Conservation (phyloP, 75 land plant species). For the Isoetes taiwanensis region DNA sequence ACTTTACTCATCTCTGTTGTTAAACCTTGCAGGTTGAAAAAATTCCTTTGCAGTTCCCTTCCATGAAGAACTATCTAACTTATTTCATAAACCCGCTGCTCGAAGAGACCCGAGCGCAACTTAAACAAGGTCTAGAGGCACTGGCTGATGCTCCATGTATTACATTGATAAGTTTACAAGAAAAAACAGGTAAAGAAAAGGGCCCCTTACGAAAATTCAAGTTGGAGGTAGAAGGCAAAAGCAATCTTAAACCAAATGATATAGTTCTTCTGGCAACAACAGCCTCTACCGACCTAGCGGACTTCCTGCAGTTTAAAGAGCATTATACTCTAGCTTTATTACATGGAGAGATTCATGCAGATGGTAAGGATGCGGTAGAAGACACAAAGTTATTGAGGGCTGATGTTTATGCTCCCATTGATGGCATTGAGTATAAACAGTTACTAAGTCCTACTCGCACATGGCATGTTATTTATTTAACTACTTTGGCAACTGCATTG, state of each 20-base stretch:
- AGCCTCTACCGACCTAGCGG: not conserved
- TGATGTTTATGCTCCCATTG: conserved; percentile 6
- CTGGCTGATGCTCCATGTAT: conserved; percentile 16
- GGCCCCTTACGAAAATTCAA: not conserved
- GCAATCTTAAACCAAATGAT: not conserved
- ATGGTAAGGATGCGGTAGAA: too few relatives aligned
- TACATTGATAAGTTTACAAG: not conserved
- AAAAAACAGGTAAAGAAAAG: not conserved
- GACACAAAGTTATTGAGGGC: not conserved
- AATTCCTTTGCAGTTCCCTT: not conserved
- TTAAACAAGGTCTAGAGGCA: not conserved
- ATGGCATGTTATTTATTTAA: conserved; percentile 24
- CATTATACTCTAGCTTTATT: not conserved
- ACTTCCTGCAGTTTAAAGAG: not conserved
- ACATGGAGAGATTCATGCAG: not conserved
- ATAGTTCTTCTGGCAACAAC: conserved; percentile 3
- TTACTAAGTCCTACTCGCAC: not conserved
- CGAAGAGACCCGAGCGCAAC: not conserved
- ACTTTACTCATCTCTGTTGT: not conserved
- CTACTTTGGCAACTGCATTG: conserved; percentile 24
- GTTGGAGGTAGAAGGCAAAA: too few relatives aligned
- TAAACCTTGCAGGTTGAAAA: conserved; percentile 1
- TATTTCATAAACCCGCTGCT: not conserved
- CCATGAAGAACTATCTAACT: conserved; percentile 4
- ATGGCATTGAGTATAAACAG: not conserved